Percentiles rank a stretch among this genome's conserved stretches.
phyloP scores from a whole-genome alignment of 2,329 filamentous ascomycete species.

The Dactylellina cionopaga region DNA sequence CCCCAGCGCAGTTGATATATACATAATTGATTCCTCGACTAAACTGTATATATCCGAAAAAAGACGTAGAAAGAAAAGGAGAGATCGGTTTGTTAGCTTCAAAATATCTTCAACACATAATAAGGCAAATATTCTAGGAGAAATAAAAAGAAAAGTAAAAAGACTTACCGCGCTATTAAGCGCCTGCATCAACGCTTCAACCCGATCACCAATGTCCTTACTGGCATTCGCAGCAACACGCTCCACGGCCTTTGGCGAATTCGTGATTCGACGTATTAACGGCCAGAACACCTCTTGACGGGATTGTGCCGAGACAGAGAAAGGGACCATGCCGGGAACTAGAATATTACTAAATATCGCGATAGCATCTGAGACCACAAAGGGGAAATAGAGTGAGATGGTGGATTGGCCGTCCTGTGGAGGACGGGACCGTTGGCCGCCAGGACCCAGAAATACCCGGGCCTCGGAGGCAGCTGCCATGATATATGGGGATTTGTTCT shows the following conservation, averaged over 20 bases:
- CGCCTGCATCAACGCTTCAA: constrained; percentile 31
- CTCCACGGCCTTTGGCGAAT: constrained; percentile 34
- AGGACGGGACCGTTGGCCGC: constrained; percentile 8
- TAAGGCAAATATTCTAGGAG: neutral
- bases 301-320: constrained; percentile 31
- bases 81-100: too few relatives aligned
- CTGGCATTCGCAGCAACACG: constrained; percentile 28
- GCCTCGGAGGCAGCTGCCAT: too few relatives aligned
- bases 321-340: constrained; percentile 26
- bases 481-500: too few relatives aligned
- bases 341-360: constrained; percentile 32
- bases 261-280: constrained; percentile 35
- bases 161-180: constrained; percentile 25
- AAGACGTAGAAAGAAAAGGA: neutral
- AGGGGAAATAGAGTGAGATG: constrained; percentile 35
- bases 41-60: constrained; percentile 3
- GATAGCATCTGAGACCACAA: constrained; percentile 39
- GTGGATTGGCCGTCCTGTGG: constrained; percentile 5
- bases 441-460: constrained; percentile 33
- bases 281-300: constrained; percentile 36
- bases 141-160: neutral
- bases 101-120: neutral
- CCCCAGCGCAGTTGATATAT: constrained; percentile 39
- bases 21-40: constrained; percentile 16
- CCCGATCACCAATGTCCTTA: constrained; percentile 29